Base-by-base conservation (phyloP, 192 early-diverging fungal species). In the Linnemannia schmuckeri region DNA sequence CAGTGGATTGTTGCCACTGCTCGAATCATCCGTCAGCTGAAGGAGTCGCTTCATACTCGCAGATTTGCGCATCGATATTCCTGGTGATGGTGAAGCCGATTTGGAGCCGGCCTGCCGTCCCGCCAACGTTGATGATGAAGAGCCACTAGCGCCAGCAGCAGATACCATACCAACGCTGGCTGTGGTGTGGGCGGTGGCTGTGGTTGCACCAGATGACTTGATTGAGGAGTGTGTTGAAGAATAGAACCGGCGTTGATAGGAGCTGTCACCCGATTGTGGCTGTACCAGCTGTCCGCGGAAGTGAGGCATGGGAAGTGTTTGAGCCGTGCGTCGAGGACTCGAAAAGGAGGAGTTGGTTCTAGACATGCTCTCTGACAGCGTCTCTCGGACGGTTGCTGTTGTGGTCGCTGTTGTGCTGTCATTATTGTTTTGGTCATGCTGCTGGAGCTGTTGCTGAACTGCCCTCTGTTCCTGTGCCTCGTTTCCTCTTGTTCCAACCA, bases 241-340 rank as follows among this genome's bases (percentile, higher is more conserved):
- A 22, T 79, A 54, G 54, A 52, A 85, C 33, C 68, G 73, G 7
- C 74, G 71, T 40, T 70, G 78, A 61, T 84, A 79, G 35, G 63
- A 55, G 27, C 37, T 75, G 77, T 79, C 72, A 12, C 57, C 63
- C 15, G 68, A 61, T 4, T 42, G 70, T 69, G 57, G 72, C 61
- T 76, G 83, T 24, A 76, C 40, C 17, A 70, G 17, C 35, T 85
- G 82, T 13, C 42, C n/a, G 35, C 83, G 83, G 54, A 85, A 85
- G 35, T 80, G 83, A 72, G 83, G 83, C 83, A 85, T 85, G 17
- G 78, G 78, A 18, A 80, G 83, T 49, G 68, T 77, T 12, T 66
- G 75, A 20, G 20, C 9, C n/a, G 61, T 66, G 61, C 61, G 61
- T 15, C 61, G 61, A 66, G 27, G 61, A 12, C 61, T 33, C 3